A percentile compares a stretch with the other conserved stretches of the same genome.
Conservation (phyloP, 495 filamentous ascomycete genomes). For the Hypoxylon intermedium region DNA sequence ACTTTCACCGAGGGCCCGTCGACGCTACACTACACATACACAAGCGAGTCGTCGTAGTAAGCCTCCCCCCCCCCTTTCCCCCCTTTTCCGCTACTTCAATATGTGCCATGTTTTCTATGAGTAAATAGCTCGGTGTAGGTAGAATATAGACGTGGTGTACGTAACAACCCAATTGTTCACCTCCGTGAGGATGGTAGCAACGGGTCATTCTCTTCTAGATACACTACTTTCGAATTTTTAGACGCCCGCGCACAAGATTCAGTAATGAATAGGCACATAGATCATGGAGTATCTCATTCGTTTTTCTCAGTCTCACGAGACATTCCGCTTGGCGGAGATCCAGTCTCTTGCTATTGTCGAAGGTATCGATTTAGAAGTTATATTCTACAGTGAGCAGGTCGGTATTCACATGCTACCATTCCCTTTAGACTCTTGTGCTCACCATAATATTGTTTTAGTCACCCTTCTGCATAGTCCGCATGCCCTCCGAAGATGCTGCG, state of each 20-base stretch:
- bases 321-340: constrained; percentile 87
- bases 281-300: constrained; percentile 85
- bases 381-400: constrained; percentile 72
- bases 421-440: constrained; percentile 4
- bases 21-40: constrained; percentile 41
- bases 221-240: constrained; percentile 12
- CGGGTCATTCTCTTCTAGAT: constrained; percentile 26
- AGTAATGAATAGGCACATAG: background rate
- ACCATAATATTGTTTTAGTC: constrained; percentile 55
- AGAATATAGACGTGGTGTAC: too few species aligned
- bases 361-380: constrained; percentile 70
- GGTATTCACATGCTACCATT: constrained; percentile 56
- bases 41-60: constrained; percentile 41
- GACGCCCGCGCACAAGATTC: constrained; percentile 2
- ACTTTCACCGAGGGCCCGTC: constrained; percentile 47
- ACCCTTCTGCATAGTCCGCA: constrained; percentile 80
- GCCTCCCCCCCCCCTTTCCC: constrained; percentile 4
- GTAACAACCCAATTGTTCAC: too few species aligned
- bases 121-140: too few species aligned
- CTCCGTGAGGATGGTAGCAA: too few species aligned
- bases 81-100: background rate
- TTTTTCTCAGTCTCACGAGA: constrained; percentile 88
- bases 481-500: constrained; percentile 71
- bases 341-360: constrained; percentile 76
- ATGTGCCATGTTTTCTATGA: constrained; percentile 16